A percentile compares a stretch with the other conserved stretches of the same genome.
These are phyloP conservation scores for Aspergillus ostianus DNA, from an alignment of 495 filamentous ascomycete genomes.

Conservation along the genomic window DNA sequence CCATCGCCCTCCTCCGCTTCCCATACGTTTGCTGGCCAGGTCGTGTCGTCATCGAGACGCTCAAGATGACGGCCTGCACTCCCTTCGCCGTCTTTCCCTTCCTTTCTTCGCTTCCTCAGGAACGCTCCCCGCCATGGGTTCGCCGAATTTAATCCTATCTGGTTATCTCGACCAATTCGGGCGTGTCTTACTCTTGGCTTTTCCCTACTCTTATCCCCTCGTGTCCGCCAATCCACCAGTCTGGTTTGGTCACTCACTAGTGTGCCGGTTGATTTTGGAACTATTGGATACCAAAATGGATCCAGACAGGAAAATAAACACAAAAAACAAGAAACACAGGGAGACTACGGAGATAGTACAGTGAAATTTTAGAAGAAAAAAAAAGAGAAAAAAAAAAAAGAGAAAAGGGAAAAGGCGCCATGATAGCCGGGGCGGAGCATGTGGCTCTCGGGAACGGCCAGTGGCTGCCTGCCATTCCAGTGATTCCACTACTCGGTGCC, in stretches of 20 bases:
- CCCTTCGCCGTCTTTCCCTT: slow-evolving; percentile 6
- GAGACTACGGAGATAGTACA: no score
- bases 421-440: neutral
- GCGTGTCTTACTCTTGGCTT: neutral
- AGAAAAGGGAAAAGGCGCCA: no score
- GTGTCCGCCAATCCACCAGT: neutral
- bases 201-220: no score
- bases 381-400: no score
- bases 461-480: neutral
- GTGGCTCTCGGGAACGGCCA: neutral
- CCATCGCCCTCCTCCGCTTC: neutral
- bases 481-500: no score
- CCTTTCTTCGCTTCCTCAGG: neutral
- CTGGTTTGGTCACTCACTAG: neutral
- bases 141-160: neutral
- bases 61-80: slow-evolving; percentile 9
- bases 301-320: neutral
- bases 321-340: no score
- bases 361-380: no score
- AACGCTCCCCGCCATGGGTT: slow-evolving; percentile 6
- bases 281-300: neutral
- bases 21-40: neutral
- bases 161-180: neutral
- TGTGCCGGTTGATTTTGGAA: neutral
- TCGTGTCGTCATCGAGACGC: slow-evolving; percentile 23